A percentile compares a stretch with the other conserved stretches of the same genome.
phyloP scores from a whole-genome alignment of 176 grass and related monocot species.

The Juncus inflexus region DNA sequence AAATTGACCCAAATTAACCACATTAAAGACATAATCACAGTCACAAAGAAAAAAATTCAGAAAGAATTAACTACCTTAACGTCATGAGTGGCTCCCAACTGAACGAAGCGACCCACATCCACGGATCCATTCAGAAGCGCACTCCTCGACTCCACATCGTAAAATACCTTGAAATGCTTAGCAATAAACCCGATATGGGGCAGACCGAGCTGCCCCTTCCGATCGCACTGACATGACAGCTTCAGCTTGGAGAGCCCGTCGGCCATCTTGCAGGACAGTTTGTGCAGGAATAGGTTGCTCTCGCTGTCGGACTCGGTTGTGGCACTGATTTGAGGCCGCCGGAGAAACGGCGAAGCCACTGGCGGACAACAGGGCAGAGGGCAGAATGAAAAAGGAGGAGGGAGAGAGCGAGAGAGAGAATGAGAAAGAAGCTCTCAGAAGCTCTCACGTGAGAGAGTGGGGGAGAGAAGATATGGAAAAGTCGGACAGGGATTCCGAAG shows the following conservation, averaged over 20 bases:
- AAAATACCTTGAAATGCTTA: constrained; percentile 58
- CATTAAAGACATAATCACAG: too few relatives aligned
- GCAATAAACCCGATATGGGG: constrained; percentile 57
- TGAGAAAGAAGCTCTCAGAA: too few relatives aligned
- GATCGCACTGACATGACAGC: constrained; percentile 76
- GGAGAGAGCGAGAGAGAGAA: too few relatives aligned
- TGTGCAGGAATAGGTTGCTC: constrained; percentile 55
- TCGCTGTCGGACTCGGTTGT: constrained; percentile 87
- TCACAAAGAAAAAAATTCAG: too few relatives aligned
- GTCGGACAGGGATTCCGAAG: too few relatives aligned
- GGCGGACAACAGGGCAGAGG: too few relatives aligned
- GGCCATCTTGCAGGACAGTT: constrained; percentile 86
- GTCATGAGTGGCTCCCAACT: constrained; percentile 61
- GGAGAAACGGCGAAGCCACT: constrained; percentile 12
- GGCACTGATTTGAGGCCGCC: constrained; percentile 43
- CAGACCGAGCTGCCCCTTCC: constrained; percentile 29
- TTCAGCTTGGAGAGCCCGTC: constrained; percentile 80
- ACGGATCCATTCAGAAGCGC: constrained; percentile 55
- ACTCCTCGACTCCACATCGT: constrained; percentile 65
- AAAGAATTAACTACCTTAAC: constrained; percentile 48
- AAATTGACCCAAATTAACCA: too few relatives aligned
- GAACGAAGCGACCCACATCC: constrained; percentile 46
- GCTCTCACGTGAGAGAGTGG: too few relatives aligned
- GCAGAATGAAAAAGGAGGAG: too few relatives aligned
- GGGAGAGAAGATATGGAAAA: too few relatives aligned